Base-by-base conservation (phyloP, 2,329 filamentous ascomycete genomes). In the Aschersonia sp. region DNA sequence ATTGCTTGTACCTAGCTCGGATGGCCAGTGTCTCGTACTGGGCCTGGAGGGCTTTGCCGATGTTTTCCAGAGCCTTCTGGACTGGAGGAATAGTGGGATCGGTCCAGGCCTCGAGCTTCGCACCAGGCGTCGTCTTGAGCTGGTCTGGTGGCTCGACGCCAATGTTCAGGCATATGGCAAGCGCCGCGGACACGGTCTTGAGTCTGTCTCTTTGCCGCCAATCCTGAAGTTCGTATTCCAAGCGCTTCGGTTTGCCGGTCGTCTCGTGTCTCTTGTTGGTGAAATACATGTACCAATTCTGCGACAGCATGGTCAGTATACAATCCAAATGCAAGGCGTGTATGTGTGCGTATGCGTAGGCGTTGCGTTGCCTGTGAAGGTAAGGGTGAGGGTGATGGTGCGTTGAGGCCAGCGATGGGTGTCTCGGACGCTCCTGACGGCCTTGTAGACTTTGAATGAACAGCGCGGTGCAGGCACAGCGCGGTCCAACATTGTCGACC, bases 241-340 rank as follows among this genome's bases (percentile, higher is more conserved):
- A 75, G 47, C 79, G 75, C 61, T 89, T 87, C 12, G 89, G 87
- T 55, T 89, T 88, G 29, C 89, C 92, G 38, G 88, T 91, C 29
- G 88, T 92, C 63, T 97, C 92, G 66, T 98, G 92, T 47, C 91
- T 84, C 66, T 97, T 97, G 66, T 98, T 92, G 53, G 91, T 96
- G 65, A 86, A 98, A 68, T 98, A 98, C 91, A 97, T 97, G 71
- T 95, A 97, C 80, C 94, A 98, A 55, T 88, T 94, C 85, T 95
- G 65, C 31, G 41, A 45, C 9, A 31, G 31, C 45, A 49, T 44
- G 29, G 43, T 49, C 42, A 49, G 50, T 45, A 45, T 38, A 29
- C 30, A 40, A 44, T 6, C 4, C 6, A 12, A 30, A 10, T 43
- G 44, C 32, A 12, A 38, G 12, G n/a, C 20, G 35, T 12, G 7